Base-by-base conservation (phyloP, 2,329 filamentous ascomycete species). In the Cryphonectria carpinicola region DNA sequence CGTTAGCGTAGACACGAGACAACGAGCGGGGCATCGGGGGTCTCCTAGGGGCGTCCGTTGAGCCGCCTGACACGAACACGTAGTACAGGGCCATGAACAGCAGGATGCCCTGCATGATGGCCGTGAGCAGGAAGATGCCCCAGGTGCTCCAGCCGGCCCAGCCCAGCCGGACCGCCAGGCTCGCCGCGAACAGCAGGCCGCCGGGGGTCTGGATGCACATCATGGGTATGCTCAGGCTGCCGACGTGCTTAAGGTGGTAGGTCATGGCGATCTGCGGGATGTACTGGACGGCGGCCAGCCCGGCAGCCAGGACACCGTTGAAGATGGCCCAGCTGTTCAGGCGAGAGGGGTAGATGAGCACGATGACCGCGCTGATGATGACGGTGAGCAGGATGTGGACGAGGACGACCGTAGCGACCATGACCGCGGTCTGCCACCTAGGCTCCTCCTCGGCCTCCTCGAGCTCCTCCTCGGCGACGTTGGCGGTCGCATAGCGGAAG, bases 181-280 rank as follows among this genome's bases (percentile, higher is more conserved):
- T 98, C 17, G 87, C 91, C 0, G 95, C 94, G 82, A 97, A 98
- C 8, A 99, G 83, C 75, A 97, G 91, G 71, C 94, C 94, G 0
- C 96, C 96, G 0, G 96, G 96, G 0, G 95, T 98, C 80, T 99
- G 96, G 46, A 99, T 97, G 79, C 93, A 92, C 95, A 99, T 98
- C 92, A 98, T 98, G 5, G 94, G 92, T 70, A 99, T 96, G 77
- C 94, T 97, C 76, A 99, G 83, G 79, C 94, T 97, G 68, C 94
- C 94, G 1, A 97, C 92, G 76, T 95, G 91, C 78, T 95, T 92
- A 70, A 98, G 84, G 67, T 85, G 88, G 82, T 93, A 97, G 0
- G 96, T 99, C 67, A 93, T 98, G 83, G 90, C 94, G 74, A 99
- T 97, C 82, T 99, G 96, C 0, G 96, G 96, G 22, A 99, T 84